A percentile compares a stretch with the other conserved stretches of the same genome.
These are phyloP conservation scores for Viola pubescens DNA, from an alignment of 441 rosid species.

Conservation along the genomic window DNA sequence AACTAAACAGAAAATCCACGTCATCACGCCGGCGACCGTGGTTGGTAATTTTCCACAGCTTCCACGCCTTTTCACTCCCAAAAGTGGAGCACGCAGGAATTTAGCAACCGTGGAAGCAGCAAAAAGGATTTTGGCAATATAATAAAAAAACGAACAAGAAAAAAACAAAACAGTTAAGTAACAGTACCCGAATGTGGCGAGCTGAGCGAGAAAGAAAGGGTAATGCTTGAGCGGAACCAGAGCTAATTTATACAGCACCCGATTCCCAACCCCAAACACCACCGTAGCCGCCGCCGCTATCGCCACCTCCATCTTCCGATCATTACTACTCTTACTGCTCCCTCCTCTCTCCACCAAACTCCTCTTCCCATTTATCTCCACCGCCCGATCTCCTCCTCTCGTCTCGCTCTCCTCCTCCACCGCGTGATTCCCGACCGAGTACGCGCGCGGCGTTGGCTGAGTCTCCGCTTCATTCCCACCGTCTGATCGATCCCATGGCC, in stretches of 20 bases:
- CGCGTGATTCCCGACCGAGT: neutral
- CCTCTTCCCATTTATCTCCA: constrained; percentile 21
- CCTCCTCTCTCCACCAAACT: neutral
- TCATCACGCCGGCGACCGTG: too few species aligned
- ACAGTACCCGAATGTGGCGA: constrained; percentile 75
- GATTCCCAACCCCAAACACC: constrained; percentile 78
- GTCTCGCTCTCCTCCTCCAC: neutral
- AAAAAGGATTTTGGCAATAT: neutral
- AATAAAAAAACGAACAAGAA: neutral
- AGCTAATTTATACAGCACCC: constrained; percentile 76
- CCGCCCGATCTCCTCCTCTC: constrained; percentile 16
- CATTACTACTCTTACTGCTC: constrained; percentile 15
- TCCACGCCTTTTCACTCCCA: too few species aligned
- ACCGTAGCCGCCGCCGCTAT: constrained; percentile 59
- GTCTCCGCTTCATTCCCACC: constrained; percentile 18
- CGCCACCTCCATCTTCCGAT: constrained; percentile 39
- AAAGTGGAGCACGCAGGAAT: too few species aligned
- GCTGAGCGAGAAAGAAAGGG: constrained; percentile 94
- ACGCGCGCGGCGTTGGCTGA: neutral
- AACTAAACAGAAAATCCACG: neutral
- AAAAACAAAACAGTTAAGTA: constrained; percentile 6
- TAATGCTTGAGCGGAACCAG: constrained; percentile 76
- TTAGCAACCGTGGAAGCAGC: too few species aligned
- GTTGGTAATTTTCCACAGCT: too few species aligned
- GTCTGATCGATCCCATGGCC: constrained; percentile 33